phyloP scores from a whole-genome alignment of 169 alveolate species.

The Perkinsus chesapeaki region DNA sequence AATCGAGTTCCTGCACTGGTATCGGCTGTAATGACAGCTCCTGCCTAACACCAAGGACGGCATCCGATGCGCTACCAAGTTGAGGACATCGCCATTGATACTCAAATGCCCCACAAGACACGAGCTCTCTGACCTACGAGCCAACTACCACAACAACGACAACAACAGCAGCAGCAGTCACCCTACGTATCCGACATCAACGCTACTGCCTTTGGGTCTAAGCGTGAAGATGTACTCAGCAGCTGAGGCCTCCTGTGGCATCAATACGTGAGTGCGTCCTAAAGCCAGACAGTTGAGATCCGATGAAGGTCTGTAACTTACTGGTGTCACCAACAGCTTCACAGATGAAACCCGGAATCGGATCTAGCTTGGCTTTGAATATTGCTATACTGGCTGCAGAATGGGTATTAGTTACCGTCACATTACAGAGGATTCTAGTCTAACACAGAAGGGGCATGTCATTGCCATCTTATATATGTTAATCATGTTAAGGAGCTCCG shows the following conservation, averaged over 20 bases:
- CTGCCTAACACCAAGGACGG: background rate
- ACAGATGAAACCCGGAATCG: background rate
- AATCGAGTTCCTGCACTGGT: background rate
- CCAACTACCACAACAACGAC: too few species aligned
- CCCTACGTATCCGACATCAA: background rate
- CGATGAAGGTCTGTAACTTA: too few species aligned
- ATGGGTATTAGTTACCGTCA: background rate
- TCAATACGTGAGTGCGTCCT: background rate
- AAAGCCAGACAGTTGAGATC: background rate
- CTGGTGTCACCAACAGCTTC: background rate
- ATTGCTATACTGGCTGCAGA: background rate
- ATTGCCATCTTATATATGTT: too few species aligned
- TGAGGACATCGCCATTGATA: background rate
- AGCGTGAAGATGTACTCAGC: background rate
- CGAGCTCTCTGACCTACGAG: background rate
- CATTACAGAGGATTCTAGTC: background rate
- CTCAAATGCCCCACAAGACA: background rate
- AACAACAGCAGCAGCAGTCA: background rate
- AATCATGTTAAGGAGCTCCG: too few species aligned
- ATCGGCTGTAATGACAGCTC: background rate
- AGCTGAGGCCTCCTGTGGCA: background rate
- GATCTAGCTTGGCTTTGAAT: background rate
- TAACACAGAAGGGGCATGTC: too few species aligned
- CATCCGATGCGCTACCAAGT: background rate
- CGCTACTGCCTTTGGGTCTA: background rate